phyloP scores from a whole-genome alignment of 208 protist genomes.

The Acanthamoeba sp. region DNA sequence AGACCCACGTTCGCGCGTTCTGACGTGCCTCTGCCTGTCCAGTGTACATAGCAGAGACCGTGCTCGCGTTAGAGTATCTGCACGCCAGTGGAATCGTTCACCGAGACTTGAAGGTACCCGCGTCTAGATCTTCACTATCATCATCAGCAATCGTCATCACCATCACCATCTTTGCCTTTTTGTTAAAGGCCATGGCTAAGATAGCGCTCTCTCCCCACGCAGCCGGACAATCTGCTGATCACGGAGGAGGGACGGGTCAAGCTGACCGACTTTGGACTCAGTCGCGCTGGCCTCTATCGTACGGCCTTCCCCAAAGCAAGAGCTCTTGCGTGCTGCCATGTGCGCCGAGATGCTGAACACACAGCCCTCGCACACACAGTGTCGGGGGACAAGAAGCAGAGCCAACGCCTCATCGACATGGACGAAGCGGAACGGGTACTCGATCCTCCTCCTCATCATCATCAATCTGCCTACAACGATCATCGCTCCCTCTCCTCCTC shows the following conservation, averaged over 20 bases:
- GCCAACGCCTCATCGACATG: slow-evolving; percentile 6
- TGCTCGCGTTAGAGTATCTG: slow-evolving; percentile 87
- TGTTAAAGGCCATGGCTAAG: not conserved
- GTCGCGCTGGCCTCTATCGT: slow-evolving; percentile 41
- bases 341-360: too few species aligned
- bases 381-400: slow-evolving; percentile 11
- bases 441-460: not conserved
- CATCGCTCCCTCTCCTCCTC: not conserved
- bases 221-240: slow-evolving; percentile 90
- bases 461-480: too few species aligned
- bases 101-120: slow-evolving; percentile 41
- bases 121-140: not conserved
- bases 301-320: not conserved
- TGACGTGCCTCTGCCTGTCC: not conserved
- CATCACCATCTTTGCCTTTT: too few species aligned
- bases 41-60: slow-evolving; percentile 88
- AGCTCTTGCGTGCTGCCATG: not conserved
- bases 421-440: slow-evolving; percentile 25
- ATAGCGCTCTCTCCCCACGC: not conserved
- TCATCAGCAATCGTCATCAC: too few species aligned
- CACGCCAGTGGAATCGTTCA: slow-evolving; percentile 81
- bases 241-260: slow-evolving; percentile 87
- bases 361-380: too few species aligned
- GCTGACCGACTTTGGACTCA: slow-evolving; percentile 91
- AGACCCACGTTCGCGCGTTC: too few species aligned